Percentiles rank a stretch among this genome's conserved stretches.
Conservation (phyloP, 2,329 filamentous ascomycete species). For the Apiospora sp. region DNA sequence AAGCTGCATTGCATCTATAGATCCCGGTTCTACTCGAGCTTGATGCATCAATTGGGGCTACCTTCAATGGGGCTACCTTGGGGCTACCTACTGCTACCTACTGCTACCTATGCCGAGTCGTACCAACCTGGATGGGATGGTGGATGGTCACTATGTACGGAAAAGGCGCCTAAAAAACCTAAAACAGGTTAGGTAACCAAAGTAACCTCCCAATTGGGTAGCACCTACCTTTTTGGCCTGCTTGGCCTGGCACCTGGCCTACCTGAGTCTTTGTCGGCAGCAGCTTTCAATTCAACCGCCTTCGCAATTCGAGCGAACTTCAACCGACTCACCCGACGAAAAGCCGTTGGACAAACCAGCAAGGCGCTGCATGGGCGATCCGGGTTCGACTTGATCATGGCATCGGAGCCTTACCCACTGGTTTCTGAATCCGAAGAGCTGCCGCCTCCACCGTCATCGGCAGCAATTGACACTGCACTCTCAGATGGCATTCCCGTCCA, state of each 20-base stretch:
- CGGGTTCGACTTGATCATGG: constrained; percentile 11
- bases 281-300: constrained; percentile 20
- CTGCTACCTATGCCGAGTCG: no score
- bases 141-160: no score
- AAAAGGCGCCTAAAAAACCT: background rate
- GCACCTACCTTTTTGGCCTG: background rate
- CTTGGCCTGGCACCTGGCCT: background rate
- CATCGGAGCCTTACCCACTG: constrained; percentile 25
- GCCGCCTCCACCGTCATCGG: constrained; percentile 20
- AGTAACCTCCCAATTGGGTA: background rate
- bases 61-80: background rate
- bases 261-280: background rate
- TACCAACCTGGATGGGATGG: no score
- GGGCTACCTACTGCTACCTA: background rate
- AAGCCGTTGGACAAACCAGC: constrained; percentile 22
- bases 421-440: constrained; percentile 23
- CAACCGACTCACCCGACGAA: constrained; percentile 25
- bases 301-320: constrained; percentile 23
- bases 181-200: background rate
- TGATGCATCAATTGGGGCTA: background rate
- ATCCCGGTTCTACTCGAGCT: background rate
- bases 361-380: background rate
- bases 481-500: background rate
- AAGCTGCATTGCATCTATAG: background rate
- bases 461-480: constrained; percentile 5